Base-by-base conservation (phyloP, 768 basidiomycete species). In the Boletus edulis region DNA sequence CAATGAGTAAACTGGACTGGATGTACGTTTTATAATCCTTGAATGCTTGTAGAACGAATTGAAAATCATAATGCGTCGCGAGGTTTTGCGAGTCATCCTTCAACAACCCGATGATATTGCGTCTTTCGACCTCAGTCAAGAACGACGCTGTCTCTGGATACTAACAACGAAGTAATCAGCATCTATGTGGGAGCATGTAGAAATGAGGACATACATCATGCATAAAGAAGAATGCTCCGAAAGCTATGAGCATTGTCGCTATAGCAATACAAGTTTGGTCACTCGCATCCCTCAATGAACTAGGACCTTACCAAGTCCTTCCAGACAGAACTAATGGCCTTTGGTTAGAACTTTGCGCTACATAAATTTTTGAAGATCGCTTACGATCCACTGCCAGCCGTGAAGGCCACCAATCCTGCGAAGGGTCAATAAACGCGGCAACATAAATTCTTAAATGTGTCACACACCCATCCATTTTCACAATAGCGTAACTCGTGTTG, bases 351-450 rank as follows among this genome's bases (percentile, higher is more conserved):
- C 32, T 24, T 31, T 18, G 42, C n/a, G 20, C 18, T 13, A 37
- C 41, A 14, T 3, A 15, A 35, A 44, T 0, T 9, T 9, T 4
- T 32, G 9, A 41, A n/a, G 12, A 13, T 37, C 47, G 56, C 74
- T 64, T 46, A 75, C 73, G 29, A 75, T 73, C 74, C 73, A 73
- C 32, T 72, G 72, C 72, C 74, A 75, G 8, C 72, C 72, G 35
- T 66, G 67, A 6, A 74, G 63, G 39, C 61, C 67, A 42, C 64
- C 64, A 9, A 71, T 38, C 31, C 67, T 71, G 39, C 37, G 22
- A 20, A 18, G 41, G 2, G 2, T 35, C 10, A 0, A 4, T 3
- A 41, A 62, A 24, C 6, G 29, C 13, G 3, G 17, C 5, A 17
- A 39, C n/a, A n/a, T 1, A 39, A 17, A 18, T 10, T 35, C 5